These are phyloP conservation scores for Tetracentron sinense DNA, from an alignment of 164 flowering plant species.

Conservation along the genomic window DNA sequence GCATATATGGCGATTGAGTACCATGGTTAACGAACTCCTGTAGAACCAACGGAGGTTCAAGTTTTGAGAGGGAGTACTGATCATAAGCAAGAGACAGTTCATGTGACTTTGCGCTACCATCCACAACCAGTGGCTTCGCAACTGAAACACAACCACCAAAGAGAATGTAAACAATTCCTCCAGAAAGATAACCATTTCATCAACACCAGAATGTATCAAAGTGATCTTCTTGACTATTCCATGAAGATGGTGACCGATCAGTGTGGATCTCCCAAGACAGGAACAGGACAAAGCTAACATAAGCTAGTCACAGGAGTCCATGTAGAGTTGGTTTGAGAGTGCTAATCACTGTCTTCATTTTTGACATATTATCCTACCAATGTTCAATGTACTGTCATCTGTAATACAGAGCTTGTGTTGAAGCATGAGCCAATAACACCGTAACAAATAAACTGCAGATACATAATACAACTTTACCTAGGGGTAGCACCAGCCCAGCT, in stretches of 20 bases:
- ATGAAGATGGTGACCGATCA: not conserved
- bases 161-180: not conserved
- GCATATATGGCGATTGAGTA: conserved; percentile 18
- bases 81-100: conserved; percentile 88
- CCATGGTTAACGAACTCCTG: conserved; percentile 99
- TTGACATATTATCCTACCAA: not conserved
- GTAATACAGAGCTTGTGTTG: too few species aligned
- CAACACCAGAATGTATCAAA: not conserved
- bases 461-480: conserved; percentile 39
- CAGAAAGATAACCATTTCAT: not conserved
- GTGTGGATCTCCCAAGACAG: not conserved
- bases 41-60: conserved; percentile 91
- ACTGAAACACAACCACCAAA: conserved; percentile 44
- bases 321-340: not conserved
- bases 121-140: conserved; percentile 84
- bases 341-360: not conserved
- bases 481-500: conserved; percentile 67
- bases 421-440: not conserved
- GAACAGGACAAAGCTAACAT: not conserved
- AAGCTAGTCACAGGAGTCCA: not conserved
- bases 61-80: conserved; percentile 63
- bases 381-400: too few species aligned
- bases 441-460: not conserved
- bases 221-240: not conserved
- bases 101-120: conserved; percentile 90